Percentiles rank a stretch among this genome's conserved stretches.
These are phyloP conservation scores for Malbranchea cinnamomea DNA, from an alignment of 2,329 filamentous ascomycete genomes.

Conservation along the genomic window DNA sequence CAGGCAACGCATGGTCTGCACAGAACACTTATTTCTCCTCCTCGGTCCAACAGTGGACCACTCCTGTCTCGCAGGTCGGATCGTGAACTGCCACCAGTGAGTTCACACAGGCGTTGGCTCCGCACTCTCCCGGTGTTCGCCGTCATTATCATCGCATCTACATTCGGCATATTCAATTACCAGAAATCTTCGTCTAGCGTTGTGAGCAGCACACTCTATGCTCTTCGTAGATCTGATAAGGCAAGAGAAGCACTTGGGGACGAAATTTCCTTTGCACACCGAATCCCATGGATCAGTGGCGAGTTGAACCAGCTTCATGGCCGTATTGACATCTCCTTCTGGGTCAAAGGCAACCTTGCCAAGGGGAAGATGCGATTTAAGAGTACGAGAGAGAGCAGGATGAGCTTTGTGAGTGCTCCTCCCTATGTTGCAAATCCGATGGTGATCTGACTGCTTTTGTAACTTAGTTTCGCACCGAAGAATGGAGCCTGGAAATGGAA, in stretches of 20 bases:
- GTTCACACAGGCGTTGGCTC: constrained; percentile 44
- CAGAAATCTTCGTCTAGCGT: constrained; percentile 82
- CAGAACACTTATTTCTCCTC: constrained; percentile 37
- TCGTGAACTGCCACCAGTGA: constrained; percentile 35
- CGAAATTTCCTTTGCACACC: constrained; percentile 64
- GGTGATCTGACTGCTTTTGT: not conserved
- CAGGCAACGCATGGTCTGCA: too few relatives aligned
- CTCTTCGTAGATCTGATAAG: constrained; percentile 61
- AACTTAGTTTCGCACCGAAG: constrained; percentile 62
- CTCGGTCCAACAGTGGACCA: constrained; percentile 35
- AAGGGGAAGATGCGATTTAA: constrained; percentile 65
- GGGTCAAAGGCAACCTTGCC: constrained; percentile 63
- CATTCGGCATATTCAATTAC: constrained; percentile 96
- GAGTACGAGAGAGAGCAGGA: constrained; percentile 54
- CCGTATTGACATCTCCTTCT: constrained; percentile 71
- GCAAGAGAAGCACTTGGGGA: constrained; percentile 73
- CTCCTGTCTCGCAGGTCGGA: constrained; percentile 38
- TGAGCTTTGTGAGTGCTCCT: constrained; percentile 37
- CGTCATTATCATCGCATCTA: constrained; percentile 51
- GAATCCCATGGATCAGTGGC: constrained; percentile 71
- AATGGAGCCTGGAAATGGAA: constrained; percentile 69
- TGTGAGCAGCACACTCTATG: constrained; percentile 80
- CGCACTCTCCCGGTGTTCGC: constrained; percentile 71
- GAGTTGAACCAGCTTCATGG: constrained; percentile 92
- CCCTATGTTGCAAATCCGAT: not conserved